phyloP scores from a whole-genome alignment of 257 asterid genomes.

The Petunia secreta region DNA sequence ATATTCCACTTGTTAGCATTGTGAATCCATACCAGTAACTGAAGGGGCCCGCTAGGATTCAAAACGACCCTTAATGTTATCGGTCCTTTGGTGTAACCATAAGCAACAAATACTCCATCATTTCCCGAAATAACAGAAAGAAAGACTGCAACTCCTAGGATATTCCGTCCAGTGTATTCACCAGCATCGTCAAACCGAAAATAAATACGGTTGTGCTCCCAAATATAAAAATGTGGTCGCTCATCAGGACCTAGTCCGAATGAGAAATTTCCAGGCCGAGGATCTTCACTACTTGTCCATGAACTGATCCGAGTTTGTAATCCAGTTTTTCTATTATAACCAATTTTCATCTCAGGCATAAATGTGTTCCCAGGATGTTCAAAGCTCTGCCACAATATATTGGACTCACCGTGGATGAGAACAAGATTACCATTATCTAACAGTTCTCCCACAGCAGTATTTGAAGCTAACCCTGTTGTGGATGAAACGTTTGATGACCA shows the following conservation, averaged over 20 bases:
- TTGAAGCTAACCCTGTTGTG: neutral
- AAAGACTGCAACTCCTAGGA: neutral
- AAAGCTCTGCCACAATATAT: conserved; percentile 24
- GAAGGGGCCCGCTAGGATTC: neutral
- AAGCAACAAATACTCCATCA: neutral
- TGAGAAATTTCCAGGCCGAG: conserved; percentile 17
- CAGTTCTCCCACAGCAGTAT: conserved; percentile 14
- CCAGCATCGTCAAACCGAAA: neutral
- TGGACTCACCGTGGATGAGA: neutral
- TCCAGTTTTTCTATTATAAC: neutral
- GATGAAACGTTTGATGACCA: conserved; percentile 31
- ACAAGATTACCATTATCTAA: conserved; percentile 24
- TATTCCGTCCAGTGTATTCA: neutral
- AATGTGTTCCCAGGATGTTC: conserved; percentile 15
- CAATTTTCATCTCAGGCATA: conserved; percentile 18
- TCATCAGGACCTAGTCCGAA: conserved; percentile 17
- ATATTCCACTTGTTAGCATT: conserved; percentile 11
- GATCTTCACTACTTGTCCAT: conserved; percentile 20
- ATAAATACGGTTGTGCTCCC: neutral
- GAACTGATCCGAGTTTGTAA: neutral
- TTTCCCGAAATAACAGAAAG: neutral
- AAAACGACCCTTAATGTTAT: neutral
- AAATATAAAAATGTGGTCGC: neutral
- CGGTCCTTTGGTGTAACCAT: conserved; percentile 9
- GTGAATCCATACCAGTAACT: neutral